phyloP scores from a whole-genome alignment of 495 filamentous ascomycete genomes.

The Penicillium mononematosum region DNA sequence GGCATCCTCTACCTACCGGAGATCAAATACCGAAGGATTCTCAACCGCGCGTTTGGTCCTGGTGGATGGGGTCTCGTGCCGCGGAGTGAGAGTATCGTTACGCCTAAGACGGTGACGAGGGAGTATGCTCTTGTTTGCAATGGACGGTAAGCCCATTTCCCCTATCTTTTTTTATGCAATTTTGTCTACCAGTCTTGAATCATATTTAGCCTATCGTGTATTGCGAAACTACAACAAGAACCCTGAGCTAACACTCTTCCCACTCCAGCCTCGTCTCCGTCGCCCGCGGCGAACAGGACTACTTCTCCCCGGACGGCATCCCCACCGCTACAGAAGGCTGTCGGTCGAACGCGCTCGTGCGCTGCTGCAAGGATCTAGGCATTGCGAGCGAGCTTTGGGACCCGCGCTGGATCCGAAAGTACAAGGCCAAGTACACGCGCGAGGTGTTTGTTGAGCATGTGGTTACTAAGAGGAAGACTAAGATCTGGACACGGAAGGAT shows the following conservation, averaged over 20 bases:
- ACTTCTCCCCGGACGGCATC: constrained; percentile 88
- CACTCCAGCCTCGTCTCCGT: constrained; percentile 75
- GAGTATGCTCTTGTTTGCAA: constrained; percentile 92
- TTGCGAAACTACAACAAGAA: not conserved
- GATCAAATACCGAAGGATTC: constrained; percentile 94
- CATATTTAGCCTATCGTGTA: not conserved
- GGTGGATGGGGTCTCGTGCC: constrained; percentile 95
- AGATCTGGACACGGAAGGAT: constrained; percentile 86
- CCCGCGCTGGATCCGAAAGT: constrained; percentile 80
- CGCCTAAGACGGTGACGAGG: constrained; percentile 80
- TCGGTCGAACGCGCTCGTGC: constrained; percentile 94
- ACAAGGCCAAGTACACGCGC: constrained; percentile 63
- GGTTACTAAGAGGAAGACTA: constrained; percentile 79
- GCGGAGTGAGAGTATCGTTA: constrained; percentile 86
- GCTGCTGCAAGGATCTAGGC: constrained; percentile 96
- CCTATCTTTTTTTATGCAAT: not conserved
- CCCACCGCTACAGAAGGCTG: constrained; percentile 97
- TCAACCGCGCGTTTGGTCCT: constrained; percentile 90
- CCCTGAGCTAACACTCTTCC: constrained; percentile 7
- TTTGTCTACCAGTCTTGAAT: not conserved
- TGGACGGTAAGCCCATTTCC: constrained; percentile 64
- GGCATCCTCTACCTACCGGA: constrained; percentile 95
- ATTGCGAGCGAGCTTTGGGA: constrained; percentile 97
- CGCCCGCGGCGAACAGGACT: constrained; percentile 91
- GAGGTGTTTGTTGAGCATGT: constrained; percentile 84